Conservation (phyloP, 805 yeast genomes). For the Yamadazyma sp. region DNA sequence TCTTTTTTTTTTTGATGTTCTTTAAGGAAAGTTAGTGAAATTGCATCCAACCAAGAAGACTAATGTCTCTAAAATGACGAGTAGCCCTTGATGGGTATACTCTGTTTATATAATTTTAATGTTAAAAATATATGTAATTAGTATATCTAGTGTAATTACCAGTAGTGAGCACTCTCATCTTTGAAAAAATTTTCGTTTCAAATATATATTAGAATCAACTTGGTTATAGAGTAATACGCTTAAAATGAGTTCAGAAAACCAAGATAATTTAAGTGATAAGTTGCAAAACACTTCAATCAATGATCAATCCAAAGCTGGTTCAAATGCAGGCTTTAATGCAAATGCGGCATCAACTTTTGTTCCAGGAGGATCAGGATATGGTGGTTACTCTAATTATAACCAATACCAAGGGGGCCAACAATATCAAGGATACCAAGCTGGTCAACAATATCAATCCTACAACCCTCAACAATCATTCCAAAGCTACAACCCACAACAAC, state of each 20-base stretch:
- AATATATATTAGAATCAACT: too few species aligned
- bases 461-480: conserved; percentile 3
- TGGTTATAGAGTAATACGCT: too few species aligned
- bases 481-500: conserved; percentile 15
- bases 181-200: background rate
- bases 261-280: conserved; percentile 43
- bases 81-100: too few species aligned
- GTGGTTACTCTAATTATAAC: conserved; percentile 13
- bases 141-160: background rate
- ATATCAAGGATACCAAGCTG: conserved; percentile 10
- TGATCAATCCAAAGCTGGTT: conserved; percentile 12
- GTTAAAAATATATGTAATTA: too few species aligned
- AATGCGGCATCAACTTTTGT: conserved; percentile 48
- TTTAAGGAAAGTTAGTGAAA: too few species aligned
- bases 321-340: conserved; percentile 40
- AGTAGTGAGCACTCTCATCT: background rate
- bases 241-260: conserved; percentile 14
- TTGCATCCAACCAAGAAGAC: too few species aligned
- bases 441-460: conserved; percentile 7
- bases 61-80: too few species aligned
- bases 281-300: conserved; percentile 42
- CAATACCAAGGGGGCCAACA: conserved; percentile 7
- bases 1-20: too few species aligned
- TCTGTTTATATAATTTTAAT: too few species aligned
- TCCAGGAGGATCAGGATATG: conserved; percentile 34